Percentiles rank a stretch among this genome's conserved stretches.
Evolutionary conservation across 1,284 basidiomycete species (phyloP).

Genomic region (Ustilago esculenta): DNA sequence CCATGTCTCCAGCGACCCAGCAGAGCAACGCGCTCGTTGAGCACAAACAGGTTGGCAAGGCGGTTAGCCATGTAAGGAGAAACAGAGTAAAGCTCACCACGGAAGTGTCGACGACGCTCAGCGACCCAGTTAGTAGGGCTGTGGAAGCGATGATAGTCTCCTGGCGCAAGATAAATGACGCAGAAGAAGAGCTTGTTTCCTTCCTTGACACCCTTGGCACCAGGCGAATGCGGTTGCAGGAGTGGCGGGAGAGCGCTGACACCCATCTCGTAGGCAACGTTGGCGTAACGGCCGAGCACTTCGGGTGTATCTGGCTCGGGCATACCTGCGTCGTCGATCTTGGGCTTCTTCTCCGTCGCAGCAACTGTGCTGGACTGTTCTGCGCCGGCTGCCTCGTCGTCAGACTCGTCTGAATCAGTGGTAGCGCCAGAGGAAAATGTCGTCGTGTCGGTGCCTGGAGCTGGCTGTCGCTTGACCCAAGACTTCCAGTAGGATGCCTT

Average conservation of each 20-base stretch:
- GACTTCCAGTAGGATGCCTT: conserved; percentile 45
- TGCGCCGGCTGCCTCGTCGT: conserved; percentile 35
- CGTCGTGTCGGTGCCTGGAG: conserved; percentile 17
- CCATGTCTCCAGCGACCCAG: conserved; percentile 94
- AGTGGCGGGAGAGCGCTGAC: conserved; percentile 59
- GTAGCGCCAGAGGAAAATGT: conserved; percentile 12
- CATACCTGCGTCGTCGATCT: conserved; percentile 65
- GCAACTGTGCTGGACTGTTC: conserved; percentile 63
- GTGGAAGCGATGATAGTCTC: conserved; percentile 98
- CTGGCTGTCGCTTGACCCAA: conserved; percentile 13
- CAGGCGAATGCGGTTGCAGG: conserved; percentile 54
- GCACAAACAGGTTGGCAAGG: conserved; percentile 90
- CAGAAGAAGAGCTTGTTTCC: conserved; percentile 88
- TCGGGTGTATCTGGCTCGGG: conserved; percentile 63
- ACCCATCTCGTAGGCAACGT: conserved; percentile 65
- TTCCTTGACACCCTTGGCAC: conserved; percentile 49
- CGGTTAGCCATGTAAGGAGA: conserved; percentile 94
- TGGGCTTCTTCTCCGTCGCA: conserved; percentile 51
- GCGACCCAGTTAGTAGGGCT: conserved; percentile 96
- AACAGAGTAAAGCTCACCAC: conserved; percentile 95
- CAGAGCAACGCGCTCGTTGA: conserved; percentile 97
- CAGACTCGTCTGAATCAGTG: conserved; percentile 11
- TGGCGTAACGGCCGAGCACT: conserved; percentile 63
- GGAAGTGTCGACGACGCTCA: conserved; percentile 92
- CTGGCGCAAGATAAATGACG: conserved; percentile 96